Evolutionary conservation across 345 rosid species (phyloP).

Genomic region (Linum usitatissimum): DNA sequence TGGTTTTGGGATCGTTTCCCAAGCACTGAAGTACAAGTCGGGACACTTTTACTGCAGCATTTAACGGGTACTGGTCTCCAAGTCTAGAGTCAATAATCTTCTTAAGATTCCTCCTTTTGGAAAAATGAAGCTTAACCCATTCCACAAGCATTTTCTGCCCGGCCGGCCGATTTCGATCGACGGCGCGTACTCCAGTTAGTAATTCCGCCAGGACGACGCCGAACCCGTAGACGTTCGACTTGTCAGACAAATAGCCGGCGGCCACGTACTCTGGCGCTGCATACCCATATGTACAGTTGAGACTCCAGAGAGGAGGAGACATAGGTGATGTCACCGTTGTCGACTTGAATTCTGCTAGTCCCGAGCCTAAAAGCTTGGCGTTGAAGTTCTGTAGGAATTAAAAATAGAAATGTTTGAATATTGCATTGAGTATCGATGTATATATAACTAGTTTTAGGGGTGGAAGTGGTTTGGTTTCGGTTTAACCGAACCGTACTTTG

Average conservation of each 20-base stretch:
- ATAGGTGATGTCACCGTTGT: constrained; percentile 51
- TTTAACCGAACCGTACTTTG: too few species aligned
- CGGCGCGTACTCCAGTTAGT: constrained; percentile 53
- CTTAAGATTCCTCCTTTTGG: constrained; percentile 35
- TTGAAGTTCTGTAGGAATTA: constrained; percentile 33
- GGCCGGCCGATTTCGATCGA: constrained; percentile 43
- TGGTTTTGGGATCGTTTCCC: constrained; percentile 42
- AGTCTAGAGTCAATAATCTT: constrained; percentile 68
- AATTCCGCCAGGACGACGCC: constrained; percentile 71
- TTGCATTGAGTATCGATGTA: too few species aligned
- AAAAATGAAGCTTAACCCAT: constrained; percentile 43
- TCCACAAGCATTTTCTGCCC: constrained; percentile 39
- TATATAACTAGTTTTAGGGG: too few species aligned
- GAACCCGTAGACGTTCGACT: constrained; percentile 79
- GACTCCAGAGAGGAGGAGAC: constrained; percentile 48
- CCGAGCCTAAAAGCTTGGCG: constrained; percentile 80
- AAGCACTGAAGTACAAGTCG: constrained; percentile 40
- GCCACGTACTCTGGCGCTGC: constrained; percentile 84
- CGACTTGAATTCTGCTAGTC: constrained; percentile 66
- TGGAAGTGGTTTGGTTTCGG: too few species aligned
- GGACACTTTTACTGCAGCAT: constrained; percentile 36
- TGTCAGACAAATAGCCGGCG: constrained; percentile 63
- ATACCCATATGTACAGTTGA: constrained; percentile 73
- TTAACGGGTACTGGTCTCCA: constrained; percentile 35
- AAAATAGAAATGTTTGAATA: neutral